Evolutionary conservation across 2,329 filamentous ascomycete genomes (phyloP).

Genomic region (Parasarocladium wereldwijsianum): DNA sequence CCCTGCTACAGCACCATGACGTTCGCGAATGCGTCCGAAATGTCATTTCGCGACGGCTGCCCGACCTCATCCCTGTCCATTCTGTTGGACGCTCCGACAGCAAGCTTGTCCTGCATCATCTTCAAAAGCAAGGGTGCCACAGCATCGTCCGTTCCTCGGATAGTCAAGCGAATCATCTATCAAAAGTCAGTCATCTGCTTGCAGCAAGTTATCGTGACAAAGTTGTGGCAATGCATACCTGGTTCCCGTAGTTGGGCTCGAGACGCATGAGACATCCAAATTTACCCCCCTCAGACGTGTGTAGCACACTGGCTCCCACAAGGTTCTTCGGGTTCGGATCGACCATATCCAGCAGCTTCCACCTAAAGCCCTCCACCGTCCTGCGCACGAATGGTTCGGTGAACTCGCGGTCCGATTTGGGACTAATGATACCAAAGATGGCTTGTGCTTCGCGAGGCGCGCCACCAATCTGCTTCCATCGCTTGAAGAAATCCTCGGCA

Average conservation of each 20-base stretch:
- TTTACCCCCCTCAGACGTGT: constrained; percentile 72
- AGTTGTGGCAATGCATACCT: too few species aligned
- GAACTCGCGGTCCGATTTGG: constrained; percentile 43
- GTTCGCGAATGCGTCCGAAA: constrained; percentile 39
- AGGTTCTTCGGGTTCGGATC: constrained; percentile 91
- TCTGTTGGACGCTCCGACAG: constrained; percentile 28
- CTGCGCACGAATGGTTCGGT: constrained; percentile 56
- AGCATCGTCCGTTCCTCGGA: constrained; percentile 82
- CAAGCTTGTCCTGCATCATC: constrained; percentile 73
- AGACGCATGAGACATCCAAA: constrained; percentile 85
- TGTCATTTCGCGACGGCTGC: constrained; percentile 30
- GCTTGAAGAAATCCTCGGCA: constrained; percentile 93
- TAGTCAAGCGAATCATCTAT: constrained; percentile 89
- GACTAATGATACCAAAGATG: constrained; percentile 54
- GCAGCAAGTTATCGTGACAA: too few species aligned
- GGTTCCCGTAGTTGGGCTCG: constrained; percentile 85
- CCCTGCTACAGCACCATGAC: constrained; percentile 29
- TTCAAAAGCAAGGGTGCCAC: constrained; percentile 71
- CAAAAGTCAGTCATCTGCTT: not conserved
- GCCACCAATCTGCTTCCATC: constrained; percentile 96
- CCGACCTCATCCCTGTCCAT: constrained; percentile 22
- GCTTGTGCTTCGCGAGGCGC: constrained; percentile 74
- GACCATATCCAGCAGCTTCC: constrained; percentile 72
- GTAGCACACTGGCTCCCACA: constrained; percentile 77
- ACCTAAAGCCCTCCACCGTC: constrained; percentile 72